These are phyloP conservation scores for Buddleja alternifolia DNA, from an alignment of 257 asterid genomes.

Conservation along the genomic window DNA sequence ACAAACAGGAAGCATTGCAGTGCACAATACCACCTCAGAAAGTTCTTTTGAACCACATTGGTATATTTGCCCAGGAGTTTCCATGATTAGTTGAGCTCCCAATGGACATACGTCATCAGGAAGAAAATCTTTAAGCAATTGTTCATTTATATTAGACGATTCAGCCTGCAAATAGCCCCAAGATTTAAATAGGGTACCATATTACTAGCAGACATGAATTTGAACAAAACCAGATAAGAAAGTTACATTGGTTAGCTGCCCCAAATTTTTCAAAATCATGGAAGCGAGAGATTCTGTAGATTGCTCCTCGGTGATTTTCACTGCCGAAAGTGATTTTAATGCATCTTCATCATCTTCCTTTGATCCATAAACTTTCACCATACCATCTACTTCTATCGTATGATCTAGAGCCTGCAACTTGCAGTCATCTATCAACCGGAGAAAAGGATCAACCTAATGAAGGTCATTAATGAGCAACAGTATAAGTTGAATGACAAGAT, in stretches of 20 bases:
- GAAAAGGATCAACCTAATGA: conserved; percentile 76
- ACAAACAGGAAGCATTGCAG: conserved; percentile 21
- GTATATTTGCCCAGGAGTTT: conserved; percentile 51
- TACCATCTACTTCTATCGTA: conserved; percentile 33
- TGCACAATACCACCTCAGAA: conserved; percentile 48
- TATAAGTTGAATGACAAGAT: conserved; percentile 20
- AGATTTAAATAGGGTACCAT: conserved; percentile 16
- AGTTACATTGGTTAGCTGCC: conserved; percentile 49
- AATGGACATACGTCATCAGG: conserved; percentile 77
- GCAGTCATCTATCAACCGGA: conserved; percentile 67
- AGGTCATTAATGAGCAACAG: conserved; percentile 29
- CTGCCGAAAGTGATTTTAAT: conserved; percentile 48
- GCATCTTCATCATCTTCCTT: conserved; percentile 82
- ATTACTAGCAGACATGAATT: conserved; percentile 17
- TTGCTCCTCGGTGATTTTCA: conserved; percentile 54
- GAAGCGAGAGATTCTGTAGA: conserved; percentile 67
- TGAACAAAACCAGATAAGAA: conserved; percentile 16
- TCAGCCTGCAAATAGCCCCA: conserved; percentile 50
- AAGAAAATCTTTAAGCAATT: conserved; percentile 66
- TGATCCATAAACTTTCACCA: conserved; percentile 58
- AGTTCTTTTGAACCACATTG: conserved; percentile 46
- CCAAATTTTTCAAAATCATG: conserved; percentile 54
- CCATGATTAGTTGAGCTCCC: conserved; percentile 59
- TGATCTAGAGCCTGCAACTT: conserved; percentile 61
- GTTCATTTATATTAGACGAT: conserved; percentile 50